Base-by-base conservation (phyloP, 2,329 filamentous ascomycete genomes). In the Clonostachys solani region DNA sequence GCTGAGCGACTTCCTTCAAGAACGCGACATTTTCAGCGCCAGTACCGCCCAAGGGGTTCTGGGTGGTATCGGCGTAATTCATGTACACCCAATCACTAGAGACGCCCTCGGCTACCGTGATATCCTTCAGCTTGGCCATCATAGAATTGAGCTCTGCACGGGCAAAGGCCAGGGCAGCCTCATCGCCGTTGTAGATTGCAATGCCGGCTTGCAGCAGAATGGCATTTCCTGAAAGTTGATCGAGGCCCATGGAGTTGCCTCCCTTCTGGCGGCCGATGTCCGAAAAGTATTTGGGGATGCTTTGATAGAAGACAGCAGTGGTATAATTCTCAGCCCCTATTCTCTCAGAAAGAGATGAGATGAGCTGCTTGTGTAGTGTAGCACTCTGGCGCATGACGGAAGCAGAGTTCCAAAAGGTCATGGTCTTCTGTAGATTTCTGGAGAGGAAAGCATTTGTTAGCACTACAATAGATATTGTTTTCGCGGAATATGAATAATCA, bases 71-170 rank as follows among this genome's bases (percentile, higher is more conserved):
- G 4, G 67, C 68, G 42, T 75, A 74, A 53, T 74, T 73, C 35
- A 73, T 56, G 50, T 71, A 75, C 23, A 37, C 33, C 37, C 29
- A 38, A 15, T 75, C 77, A 52, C 78, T 77, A 49, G 66, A 8
- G 72, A 77, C 53, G 13, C 18, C 29, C 54, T 76, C 40, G 77
- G 77, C 49, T 60, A 77, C 13, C 74, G 74, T 1, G 74, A 78
- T 35, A 5, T 10, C 34, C 18, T 46, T 29, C 18, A 17, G 35
- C 38, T 35, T 41, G 33, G 40, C 40, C 42, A 42, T 23, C 34
- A 18, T 18, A 23, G 33, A 12, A 10, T 9, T 40, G 12, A 40
- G n/a, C 10, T n/a, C 12, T 12, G 36, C 34, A 3, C 35, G 44
- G 36, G 29, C 44, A 16, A 40, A 16, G n/a, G 34, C 17, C n/a